A percentile compares a stretch with the other conserved stretches of the same genome.
Conservation (phyloP, 495 filamentous ascomycete genomes). For the Penicillium soppii region DNA sequence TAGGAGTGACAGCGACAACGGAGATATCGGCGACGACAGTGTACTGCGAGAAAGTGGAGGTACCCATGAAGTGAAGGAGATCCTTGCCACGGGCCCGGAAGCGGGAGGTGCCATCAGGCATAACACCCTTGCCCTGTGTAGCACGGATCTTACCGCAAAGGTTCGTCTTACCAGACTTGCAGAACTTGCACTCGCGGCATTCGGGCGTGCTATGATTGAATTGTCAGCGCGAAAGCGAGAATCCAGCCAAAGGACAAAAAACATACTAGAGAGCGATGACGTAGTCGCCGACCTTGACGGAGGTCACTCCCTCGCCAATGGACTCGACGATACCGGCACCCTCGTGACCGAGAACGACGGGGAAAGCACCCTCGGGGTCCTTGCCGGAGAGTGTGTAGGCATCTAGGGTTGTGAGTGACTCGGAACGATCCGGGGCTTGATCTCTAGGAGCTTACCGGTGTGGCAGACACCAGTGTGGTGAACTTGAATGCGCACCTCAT, state of each 20-base stretch:
- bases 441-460: conserved; percentile 62
- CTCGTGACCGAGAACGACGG: conserved; percentile 93
- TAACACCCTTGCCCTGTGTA: conserved; percentile 92
- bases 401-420: conserved; percentile 52
- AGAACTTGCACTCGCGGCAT: conserved; percentile 98
- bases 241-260: no score
- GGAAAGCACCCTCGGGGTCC: conserved; percentile 97
- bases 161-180: conserved; percentile 98
- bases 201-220: conserved; percentile 74
- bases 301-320: conserved; percentile 91
- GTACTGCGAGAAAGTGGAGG: conserved; percentile 97
- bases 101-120: conserved; percentile 95
- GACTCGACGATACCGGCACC: conserved; percentile 97
- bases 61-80: conserved; percentile 98
- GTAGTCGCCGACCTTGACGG: conserved; percentile 76
- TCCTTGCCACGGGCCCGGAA: conserved; percentile 93
- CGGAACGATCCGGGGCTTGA: background rate
- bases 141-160: conserved; percentile 98
- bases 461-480: conserved; percentile 98
- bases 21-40: conserved; percentile 99
- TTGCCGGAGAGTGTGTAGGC: conserved; percentile 98
- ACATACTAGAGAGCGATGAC: conserved; percentile 93
- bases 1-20: conserved; percentile 85
- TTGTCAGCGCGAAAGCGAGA: background rate
- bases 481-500: conserved; percentile 96